Evolutionary conservation across 1,139 yeast genomes (phyloP).

Genomic region (Debaryomyces subglobosus): DNA sequence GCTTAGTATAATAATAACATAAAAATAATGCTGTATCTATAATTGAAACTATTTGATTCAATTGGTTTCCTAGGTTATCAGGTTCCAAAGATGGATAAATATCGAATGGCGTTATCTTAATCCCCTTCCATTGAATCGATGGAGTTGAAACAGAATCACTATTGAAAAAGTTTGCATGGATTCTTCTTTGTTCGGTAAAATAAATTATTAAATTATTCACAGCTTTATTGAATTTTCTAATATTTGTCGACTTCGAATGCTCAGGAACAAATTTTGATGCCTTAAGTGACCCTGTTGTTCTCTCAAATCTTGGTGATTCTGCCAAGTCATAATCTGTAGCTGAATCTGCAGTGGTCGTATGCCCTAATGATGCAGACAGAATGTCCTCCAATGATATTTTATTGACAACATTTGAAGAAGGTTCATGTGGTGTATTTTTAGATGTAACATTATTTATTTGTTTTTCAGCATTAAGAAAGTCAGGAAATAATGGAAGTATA

Average conservation of each 20-base stretch:
- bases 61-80: conserved; percentile 11
- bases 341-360: conserved; percentile 27
- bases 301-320: conserved; percentile 10
- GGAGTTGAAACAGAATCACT: conserved; percentile 26
- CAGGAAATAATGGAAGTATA: conserved; percentile 42
- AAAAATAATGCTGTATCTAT: conserved; percentile 82
- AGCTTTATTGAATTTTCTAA: conserved; percentile 41
- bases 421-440: conserved; percentile 13
- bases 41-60: conserved; percentile 34
- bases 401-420: conserved; percentile 29
- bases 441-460: conserved; percentile 4
- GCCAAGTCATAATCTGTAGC: conserved; percentile 29
- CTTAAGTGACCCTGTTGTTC: conserved; percentile 11
- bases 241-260: conserved; percentile 24
- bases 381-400: conserved; percentile 32
- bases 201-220: conserved; percentile 58
- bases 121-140: conserved; percentile 48
- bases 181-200: conserved; percentile 57
- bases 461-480: conserved; percentile 36
- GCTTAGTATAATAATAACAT: conserved; percentile 68
- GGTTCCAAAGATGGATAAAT: conserved; percentile 30
- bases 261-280: conserved; percentile 10
- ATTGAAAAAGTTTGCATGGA: conserved; percentile 41
- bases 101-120: conserved; percentile 42
- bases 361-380: conserved; percentile 18